Conservation (phyloP, 768 basidiomycete species). For the Mycena olivaceomarginata region DNA sequence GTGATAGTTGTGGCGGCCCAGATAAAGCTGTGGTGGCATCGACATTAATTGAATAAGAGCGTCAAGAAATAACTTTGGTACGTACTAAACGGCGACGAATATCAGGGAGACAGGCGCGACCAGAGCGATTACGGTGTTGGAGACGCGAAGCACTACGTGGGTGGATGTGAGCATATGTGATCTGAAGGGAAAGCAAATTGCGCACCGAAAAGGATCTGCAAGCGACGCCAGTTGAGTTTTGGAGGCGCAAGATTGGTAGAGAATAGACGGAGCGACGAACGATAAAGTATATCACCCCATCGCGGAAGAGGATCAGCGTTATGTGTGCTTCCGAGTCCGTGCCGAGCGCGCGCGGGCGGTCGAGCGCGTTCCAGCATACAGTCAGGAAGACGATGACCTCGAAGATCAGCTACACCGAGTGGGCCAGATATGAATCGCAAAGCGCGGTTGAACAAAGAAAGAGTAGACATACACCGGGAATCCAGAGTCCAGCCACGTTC, state of each 20-base stretch:
- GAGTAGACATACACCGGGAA: conserved; percentile 46
- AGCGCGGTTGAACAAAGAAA: too few species aligned
- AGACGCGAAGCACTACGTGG: conserved; percentile 12
- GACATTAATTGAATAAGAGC: neutral
- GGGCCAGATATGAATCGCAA: too few species aligned
- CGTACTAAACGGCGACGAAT: conserved; percentile 37
- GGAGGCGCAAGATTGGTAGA: too few species aligned
- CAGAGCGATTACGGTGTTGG: conserved; percentile 27
- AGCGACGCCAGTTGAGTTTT: neutral
- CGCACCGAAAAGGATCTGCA: conserved; percentile 12
- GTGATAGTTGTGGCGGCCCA: conserved; percentile 22
- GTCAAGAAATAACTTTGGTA: neutral
- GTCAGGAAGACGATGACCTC: conserved; percentile 54
- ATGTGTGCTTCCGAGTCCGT: neutral
- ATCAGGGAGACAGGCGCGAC: conserved; percentile 25
- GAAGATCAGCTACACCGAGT: conserved; percentile 47
- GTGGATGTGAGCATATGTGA: neutral
- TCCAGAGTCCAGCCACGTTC: conserved; percentile 52
- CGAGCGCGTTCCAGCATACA: conserved; percentile 53
- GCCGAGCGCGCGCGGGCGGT: conserved; percentile 43
- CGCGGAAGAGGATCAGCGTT: conserved; percentile 17
- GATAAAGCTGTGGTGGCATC: conserved; percentile 2
- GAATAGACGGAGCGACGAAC: neutral
- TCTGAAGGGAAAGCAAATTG: too few species aligned
- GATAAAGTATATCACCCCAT: conserved; percentile 27